Evolutionary conservation across 2,329 filamentous ascomycete genomes (phyloP).

Genomic region (Dendrostoma leiphaemia): DNA sequence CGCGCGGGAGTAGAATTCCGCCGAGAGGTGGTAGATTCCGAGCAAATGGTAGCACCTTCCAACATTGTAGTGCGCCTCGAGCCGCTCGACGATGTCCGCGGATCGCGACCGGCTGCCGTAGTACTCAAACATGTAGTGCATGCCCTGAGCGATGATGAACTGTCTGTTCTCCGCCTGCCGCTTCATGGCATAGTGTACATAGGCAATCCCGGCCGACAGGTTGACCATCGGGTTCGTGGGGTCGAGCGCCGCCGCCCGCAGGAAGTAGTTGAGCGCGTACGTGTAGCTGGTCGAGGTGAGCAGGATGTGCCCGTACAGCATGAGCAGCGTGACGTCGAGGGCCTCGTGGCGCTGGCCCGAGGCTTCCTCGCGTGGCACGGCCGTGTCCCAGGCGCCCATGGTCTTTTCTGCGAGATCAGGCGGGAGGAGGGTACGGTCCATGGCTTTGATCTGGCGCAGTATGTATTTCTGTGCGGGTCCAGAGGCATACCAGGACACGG

Average conservation of each 20-base stretch:
- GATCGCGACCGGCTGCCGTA: slow-evolving; percentile 53
- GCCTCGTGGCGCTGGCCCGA: slow-evolving; percentile 24
- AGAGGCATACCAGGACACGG: slow-evolving; percentile 72
- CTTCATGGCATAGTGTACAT: slow-evolving; percentile 87
- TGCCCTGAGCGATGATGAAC: slow-evolving; percentile 79
- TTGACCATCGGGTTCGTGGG: slow-evolving; percentile 76
- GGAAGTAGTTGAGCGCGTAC: slow-evolving; percentile 79
- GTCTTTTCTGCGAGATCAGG: slow-evolving; percentile 44
- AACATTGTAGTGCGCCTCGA: slow-evolving; percentile 82
- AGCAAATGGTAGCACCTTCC: slow-evolving; percentile 74
- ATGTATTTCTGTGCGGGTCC: slow-evolving; percentile 88
- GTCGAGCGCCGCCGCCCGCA: slow-evolving; percentile 72
- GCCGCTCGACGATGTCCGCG: slow-evolving; percentile 42
- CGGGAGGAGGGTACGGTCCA: slow-evolving; percentile 68
- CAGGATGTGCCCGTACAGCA: slow-evolving; percentile 87
- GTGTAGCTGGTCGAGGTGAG: slow-evolving; percentile 81
- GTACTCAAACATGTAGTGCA: slow-evolving; percentile 77
- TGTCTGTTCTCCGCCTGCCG: slow-evolving; percentile 88
- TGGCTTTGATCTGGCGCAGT: slow-evolving; percentile 83
- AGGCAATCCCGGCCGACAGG: slow-evolving; percentile 77
- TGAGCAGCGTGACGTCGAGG: slow-evolving; percentile 77
- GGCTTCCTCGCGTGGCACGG: slow-evolving; percentile 26
- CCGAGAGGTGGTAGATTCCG: slow-evolving; percentile 69
- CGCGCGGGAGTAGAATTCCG: slow-evolving; percentile 63
- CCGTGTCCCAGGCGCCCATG: slow-evolving; percentile 23